Base-by-base conservation (phyloP, 306 rosid species). In the Cucumis hystrix region DNA sequence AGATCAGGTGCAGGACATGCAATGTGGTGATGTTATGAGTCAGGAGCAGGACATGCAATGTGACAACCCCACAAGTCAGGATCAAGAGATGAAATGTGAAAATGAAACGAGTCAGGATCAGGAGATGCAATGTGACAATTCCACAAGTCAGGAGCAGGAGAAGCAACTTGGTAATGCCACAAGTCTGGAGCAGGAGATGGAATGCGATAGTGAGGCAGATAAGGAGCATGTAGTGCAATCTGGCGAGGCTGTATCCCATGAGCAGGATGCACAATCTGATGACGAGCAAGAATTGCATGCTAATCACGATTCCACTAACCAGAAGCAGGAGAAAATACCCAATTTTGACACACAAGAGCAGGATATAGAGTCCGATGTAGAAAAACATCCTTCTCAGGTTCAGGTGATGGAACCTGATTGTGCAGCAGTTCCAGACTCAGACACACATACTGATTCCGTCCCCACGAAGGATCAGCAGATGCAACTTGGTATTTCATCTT, bases 201-300 rank as follows among this genome's bases (percentile, higher is more conserved):
- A 41, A 23, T n/a, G 63, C n/a, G 75, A 10, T 11, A 51, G 6
- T 55, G 81, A 35, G 4, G 33, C 35, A 13, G 40, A 57, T 23
- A 30, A 39, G 39, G 67, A 55, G 57, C 76, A 41, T 25, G 58
- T 15, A 45, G 41, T 30, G 63, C 55, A 60, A 43, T 43, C 67
- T 21, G 37, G 55, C 6, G 56, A 76, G 65, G 41, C 68, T 57
- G 21, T 41, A 40, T 23, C 68, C 64, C 8, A 40, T 57, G 69
- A 60, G 79, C 69, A 41, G 56, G 79, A 58, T 37, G 64, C 2
- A 8, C 56, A 76, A 60, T 43, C 69, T 40, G 69, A 59, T 20
- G 16, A 12, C 8, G 66, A 73, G 41, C 70, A 77, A 28, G 72
- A 77, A 45, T 41, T 59, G 79, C 79, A 77, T 17, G 40, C 57